phyloP scores from a whole-genome alignment of 441 rosid genomes.

The Populus tomentosa region DNA sequence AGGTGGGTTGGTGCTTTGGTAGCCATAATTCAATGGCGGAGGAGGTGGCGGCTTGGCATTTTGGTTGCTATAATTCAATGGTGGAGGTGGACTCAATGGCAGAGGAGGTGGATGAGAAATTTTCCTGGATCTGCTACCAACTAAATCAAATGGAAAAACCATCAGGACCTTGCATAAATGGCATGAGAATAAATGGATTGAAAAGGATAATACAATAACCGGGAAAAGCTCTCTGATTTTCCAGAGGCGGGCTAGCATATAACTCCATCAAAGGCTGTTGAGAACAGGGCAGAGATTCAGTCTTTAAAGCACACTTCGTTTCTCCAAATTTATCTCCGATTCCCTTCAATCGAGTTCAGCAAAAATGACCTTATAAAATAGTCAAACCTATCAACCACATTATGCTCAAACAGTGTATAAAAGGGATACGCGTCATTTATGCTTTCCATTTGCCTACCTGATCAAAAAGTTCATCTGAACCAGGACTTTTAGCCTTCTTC shows the following conservation, averaged over 20 bases:
- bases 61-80: constrained; percentile 6
- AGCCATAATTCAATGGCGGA: constrained; percentile 1
- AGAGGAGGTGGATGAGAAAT: constrained; percentile 8
- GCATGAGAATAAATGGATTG: background rate
- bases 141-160: constrained; percentile 7
- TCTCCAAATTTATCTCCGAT: constrained; percentile 24
- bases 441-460: constrained; percentile 15
- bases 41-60: background rate
- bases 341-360: constrained; percentile 23
- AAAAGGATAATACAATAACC: constrained; percentile 7
- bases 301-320: constrained; percentile 18
- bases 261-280: constrained; percentile 13
- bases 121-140: constrained; percentile 6
- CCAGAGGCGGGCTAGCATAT: background rate
- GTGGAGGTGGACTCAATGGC: background rate
- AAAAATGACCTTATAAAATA: constrained; percentile 28
- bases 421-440: background rate
- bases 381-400: constrained; percentile 10
- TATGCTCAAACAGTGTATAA: background rate
- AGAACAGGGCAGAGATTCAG: constrained; percentile 17
- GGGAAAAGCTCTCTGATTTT: constrained; percentile 14
- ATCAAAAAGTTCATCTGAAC: constrained; percentile 26
- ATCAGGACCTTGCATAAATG: background rate
- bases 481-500: constrained; percentile 24
- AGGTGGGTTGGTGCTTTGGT: constrained; percentile 9